phyloP scores from a whole-genome alignment of 1,139 yeast genomes.

The Zygosaccharomyces sapae region DNA sequence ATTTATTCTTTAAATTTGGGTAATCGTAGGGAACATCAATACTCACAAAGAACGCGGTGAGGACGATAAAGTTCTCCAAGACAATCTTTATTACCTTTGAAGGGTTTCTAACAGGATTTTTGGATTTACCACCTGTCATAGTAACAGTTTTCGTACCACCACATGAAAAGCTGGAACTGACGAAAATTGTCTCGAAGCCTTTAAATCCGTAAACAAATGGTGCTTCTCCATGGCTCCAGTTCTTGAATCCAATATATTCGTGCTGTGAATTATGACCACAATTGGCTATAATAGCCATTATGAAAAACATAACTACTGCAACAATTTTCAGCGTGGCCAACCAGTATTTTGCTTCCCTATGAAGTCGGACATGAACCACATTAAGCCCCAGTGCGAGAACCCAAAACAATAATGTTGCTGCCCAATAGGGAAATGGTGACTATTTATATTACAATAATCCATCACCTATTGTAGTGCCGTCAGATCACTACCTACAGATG shows the following conservation, averaged over 20 bases:
- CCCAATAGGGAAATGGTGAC: constrained; percentile 50
- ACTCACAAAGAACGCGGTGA: constrained; percentile 46
- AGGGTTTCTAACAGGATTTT: constrained; percentile 53
- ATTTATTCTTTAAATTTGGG: constrained; percentile 40
- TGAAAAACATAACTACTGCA: constrained; percentile 51
- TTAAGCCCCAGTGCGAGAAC: constrained; percentile 49
- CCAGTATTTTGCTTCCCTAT: constrained; percentile 67
- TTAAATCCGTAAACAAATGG: constrained; percentile 43
- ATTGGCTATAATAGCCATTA: constrained; percentile 45
- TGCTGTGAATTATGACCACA: constrained; percentile 44
- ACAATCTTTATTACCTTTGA: constrained; percentile 57
- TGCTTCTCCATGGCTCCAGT: constrained; percentile 48
- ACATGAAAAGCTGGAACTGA: constrained; percentile 62
- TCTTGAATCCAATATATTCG: constrained; percentile 47
- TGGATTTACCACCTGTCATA: constrained; percentile 63
- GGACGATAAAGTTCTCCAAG: constrained; percentile 47
- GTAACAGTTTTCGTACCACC: constrained; percentile 67
- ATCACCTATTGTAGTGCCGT: constrained; percentile 57
- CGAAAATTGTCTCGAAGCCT: constrained; percentile 42
- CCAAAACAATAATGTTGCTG: constrained; percentile 58
- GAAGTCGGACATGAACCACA: constrained; percentile 51
- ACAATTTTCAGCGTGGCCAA: constrained; percentile 58
- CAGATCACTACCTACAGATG: constrained; percentile 58
- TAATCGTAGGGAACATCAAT: constrained; percentile 46
- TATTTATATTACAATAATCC: constrained; percentile 51